Percentiles rank a stretch among this genome's conserved stretches.
Conservation (phyloP, 2,329 filamentous ascomycete genomes). For the Nigrograna mackinnonii region DNA sequence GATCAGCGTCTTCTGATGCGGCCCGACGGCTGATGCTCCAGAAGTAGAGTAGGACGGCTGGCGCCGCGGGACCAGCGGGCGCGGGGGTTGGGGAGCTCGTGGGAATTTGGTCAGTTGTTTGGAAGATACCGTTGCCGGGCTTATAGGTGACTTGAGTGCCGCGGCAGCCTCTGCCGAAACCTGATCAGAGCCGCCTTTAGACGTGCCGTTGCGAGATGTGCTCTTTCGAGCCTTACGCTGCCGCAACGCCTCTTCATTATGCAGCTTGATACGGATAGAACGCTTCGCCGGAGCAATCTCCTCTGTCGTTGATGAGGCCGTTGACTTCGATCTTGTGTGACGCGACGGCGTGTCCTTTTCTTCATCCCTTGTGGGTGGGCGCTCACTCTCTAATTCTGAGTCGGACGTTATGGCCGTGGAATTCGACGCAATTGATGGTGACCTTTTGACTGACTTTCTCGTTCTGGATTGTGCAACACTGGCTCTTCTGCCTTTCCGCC, state of each 20-base stretch:
- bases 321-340: slow-evolving; percentile 68
- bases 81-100: slow-evolving; percentile 83
- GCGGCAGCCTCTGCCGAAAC: slow-evolving; percentile 55
- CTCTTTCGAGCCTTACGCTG: slow-evolving; percentile 73
- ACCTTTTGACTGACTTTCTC: slow-evolving; percentile 39
- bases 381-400: slow-evolving; percentile 64
- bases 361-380: slow-evolving; percentile 30
- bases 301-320: slow-evolving; percentile 53
- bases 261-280: slow-evolving; percentile 88
- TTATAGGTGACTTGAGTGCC: slow-evolving; percentile 91
- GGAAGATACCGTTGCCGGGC: slow-evolving; percentile 64
- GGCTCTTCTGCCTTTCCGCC: slow-evolving; percentile 31
- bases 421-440: slow-evolving; percentile 50
- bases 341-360: slow-evolving; percentile 49
- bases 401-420: slow-evolving; percentile 70
- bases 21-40: slow-evolving; percentile 37
- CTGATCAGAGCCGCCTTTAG: slow-evolving; percentile 25
- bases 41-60: slow-evolving; percentile 78
- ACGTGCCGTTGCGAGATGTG: slow-evolving; percentile 46
- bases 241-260: slow-evolving; percentile 75
- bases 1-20: slow-evolving; percentile 83
- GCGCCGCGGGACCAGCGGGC: slow-evolving; percentile 84
- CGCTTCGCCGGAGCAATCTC: slow-evolving; percentile 71
- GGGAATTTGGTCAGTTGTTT: slow-evolving; percentile 81
- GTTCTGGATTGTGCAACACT: slow-evolving; percentile 21